These are phyloP conservation scores for Annulohypoxylon maeteangense DNA, from an alignment of 495 filamentous ascomycete genomes.

Conservation along the genomic window DNA sequence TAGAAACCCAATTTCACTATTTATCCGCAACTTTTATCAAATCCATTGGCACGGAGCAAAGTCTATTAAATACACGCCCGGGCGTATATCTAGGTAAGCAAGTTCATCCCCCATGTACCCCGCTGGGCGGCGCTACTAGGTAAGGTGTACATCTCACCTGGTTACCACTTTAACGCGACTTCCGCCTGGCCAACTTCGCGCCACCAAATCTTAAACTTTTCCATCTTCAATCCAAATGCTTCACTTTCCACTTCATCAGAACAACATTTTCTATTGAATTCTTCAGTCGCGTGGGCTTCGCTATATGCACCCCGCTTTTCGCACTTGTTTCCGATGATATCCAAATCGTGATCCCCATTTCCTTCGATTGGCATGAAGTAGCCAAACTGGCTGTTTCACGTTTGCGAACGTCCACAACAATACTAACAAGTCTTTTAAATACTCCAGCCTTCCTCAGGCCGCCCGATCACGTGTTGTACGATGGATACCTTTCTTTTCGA, in stretches of 20 bases:
- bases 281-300: neutral
- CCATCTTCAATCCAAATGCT: neutral
- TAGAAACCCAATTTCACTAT: no score
- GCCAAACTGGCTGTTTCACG: slow-evolving; percentile 3
- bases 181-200: slow-evolving; percentile 9
- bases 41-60: neutral
- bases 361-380: slow-evolving; percentile 28
- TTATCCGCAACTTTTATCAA: neutral
- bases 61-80: neutral
- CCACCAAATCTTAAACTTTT: slow-evolving; percentile 12
- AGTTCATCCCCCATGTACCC: neutral
- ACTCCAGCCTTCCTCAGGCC: neutral
- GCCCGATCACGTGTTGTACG: neutral
- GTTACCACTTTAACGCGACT: slow-evolving; percentile 38
- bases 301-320: neutral
- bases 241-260: neutral
- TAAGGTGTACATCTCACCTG: neutral
- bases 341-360: neutral
- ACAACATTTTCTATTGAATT: neutral
- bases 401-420: slow-evolving; percentile 21
- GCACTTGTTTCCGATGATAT: slow-evolving; percentile 12
- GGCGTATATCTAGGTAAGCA: neutral
- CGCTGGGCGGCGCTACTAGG: neutral
- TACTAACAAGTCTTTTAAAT: neutral
- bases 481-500: slow-evolving; percentile 10